A percentile compares a stretch with the other conserved stretches of the same genome.
Conservation (phyloP, 2,329 filamentous ascomycete genomes). For the Alternaria triticimaculans region DNA sequence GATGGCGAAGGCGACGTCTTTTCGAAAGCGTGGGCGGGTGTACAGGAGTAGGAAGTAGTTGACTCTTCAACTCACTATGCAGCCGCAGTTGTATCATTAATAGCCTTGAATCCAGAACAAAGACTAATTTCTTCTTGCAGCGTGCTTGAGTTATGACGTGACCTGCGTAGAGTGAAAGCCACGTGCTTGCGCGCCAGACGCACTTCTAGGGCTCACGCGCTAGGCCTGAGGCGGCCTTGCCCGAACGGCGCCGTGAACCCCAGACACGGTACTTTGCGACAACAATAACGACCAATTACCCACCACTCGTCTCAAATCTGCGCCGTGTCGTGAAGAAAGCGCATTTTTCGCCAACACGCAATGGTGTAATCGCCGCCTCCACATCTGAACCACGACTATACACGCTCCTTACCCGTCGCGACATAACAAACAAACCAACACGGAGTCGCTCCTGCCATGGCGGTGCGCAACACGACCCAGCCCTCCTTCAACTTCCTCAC, state of each 20-base stretch:
- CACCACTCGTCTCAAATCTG: neutral
- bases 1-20: constrained; percentile 52
- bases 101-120: neutral
- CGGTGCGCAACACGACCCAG: constrained; percentile 46
- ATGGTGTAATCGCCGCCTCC: neutral
- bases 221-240: constrained; percentile 14
- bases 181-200: constrained; percentile 10
- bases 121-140: neutral
- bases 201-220: constrained; percentile 8
- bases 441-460: constrained; percentile 23
- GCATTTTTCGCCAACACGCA: neutral
- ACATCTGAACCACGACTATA: neutral
- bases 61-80: neutral
- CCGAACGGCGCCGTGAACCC: constrained; percentile 18
- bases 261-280: constrained; percentile 14
- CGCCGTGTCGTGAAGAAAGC: neutral
- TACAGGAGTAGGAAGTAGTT: constrained; percentile 26
- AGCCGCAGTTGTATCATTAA: neutral
- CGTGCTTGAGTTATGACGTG: neutral
- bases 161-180: neutral
- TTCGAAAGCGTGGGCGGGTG: constrained; percentile 39
- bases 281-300: constrained; percentile 3
- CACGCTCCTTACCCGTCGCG: neutral
- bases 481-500: constrained; percentile 59
- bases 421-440: constrained; percentile 24